Conservation (phyloP, 192 early-diverging fungal species). For the Spinellus fusiger region DNA sequence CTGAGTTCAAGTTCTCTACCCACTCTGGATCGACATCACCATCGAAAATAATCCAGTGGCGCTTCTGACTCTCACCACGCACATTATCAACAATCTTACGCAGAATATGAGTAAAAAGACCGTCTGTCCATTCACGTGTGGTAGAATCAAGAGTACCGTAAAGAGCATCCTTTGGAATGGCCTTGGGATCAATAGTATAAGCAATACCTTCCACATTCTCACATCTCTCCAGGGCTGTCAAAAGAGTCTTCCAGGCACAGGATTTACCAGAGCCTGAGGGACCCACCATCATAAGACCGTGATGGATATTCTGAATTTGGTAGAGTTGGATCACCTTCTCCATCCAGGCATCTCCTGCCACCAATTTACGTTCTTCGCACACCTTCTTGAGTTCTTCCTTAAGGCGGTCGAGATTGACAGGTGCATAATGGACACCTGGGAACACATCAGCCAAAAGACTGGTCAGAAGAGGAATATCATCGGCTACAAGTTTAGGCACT, state of each 20-base stretch:
- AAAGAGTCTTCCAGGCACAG: conserved; percentile 86
- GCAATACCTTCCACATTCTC: conserved; percentile 87
- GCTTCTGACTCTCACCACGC: conserved; percentile 85
- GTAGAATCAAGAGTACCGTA: conserved; percentile 96
- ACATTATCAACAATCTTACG: conserved; percentile 98
- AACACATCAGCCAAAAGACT: conserved; percentile 90
- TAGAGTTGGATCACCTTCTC: conserved; percentile 98
- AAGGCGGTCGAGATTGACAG: conserved; percentile 72
- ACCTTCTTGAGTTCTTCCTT: conserved; percentile 68
- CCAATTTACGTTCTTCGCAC: conserved; percentile 68
- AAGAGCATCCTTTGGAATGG: conserved; percentile 92
- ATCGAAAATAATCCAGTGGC: conserved; percentile 99
- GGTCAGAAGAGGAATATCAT: conserved; percentile 85
- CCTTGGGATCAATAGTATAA: conserved; percentile 97
- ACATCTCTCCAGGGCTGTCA: conserved; percentile 82
- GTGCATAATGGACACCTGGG: conserved; percentile 81
- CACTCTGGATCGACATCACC: conserved; percentile 99
- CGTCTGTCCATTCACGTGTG: conserved; percentile 99
- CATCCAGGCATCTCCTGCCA: conserved; percentile 78
- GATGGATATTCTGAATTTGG: conserved; percentile 97
- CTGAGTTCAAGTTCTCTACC: conserved; percentile 98
- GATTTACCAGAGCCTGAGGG: conserved; percentile 96
- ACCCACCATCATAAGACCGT: conserved; percentile 99
- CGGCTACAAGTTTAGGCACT: conserved; percentile 96
- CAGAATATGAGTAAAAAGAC: conserved; percentile 95